Evolutionary conservation across 805 yeast species (phyloP), one percentile per base, ranked within the genome.

Genomic region (Metschnikowia drakensbergensis): DNA sequence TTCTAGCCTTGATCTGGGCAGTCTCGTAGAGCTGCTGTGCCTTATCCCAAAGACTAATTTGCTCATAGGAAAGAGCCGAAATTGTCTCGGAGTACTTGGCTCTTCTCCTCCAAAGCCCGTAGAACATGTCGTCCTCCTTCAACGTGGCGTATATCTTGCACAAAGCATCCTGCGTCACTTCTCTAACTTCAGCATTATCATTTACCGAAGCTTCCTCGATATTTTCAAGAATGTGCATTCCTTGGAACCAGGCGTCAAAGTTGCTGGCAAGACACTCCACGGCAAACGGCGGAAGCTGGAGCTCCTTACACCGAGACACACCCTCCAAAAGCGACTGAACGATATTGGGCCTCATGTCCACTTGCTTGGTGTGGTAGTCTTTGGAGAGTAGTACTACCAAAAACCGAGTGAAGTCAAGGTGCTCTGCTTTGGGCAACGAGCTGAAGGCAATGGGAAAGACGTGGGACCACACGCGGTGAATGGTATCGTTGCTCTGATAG

Each of bases 41-140:
- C 53, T 88, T 85, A 51, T 86, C 94, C 96, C 96, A 94, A 57
- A 89, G 69, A 6, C 99, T 98, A 54, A 91, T 79, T 64, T 94
- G 99, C 65, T 94, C 99, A 62, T 83, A 92, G 0, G 97, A 88
- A 28, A 95, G 71, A 0, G 98, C 99, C 37, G 94, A 81, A 52
- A 87, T 89, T 0, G 99, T 94, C 63, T 94, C 97, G 6, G 86
- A 78, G 62, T 92, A 94, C 66, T 92, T 92, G 6, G 98, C 96
- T 50, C 97, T 79, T 64, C 98, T 79, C 69, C 98, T 82, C 99
- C 99, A 94, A 55, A 90, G 75, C 3, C 99, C 99, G 64, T 94
- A 94, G 64, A 91, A 94, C 91, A 92, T 87, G 60, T 94, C 99
- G 47, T 88, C 96, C 59, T 94, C 99, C 58, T 89, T 95, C 46